Base-by-base conservation (phyloP, 805 yeast species). In the Starmerella stellata region DNA sequence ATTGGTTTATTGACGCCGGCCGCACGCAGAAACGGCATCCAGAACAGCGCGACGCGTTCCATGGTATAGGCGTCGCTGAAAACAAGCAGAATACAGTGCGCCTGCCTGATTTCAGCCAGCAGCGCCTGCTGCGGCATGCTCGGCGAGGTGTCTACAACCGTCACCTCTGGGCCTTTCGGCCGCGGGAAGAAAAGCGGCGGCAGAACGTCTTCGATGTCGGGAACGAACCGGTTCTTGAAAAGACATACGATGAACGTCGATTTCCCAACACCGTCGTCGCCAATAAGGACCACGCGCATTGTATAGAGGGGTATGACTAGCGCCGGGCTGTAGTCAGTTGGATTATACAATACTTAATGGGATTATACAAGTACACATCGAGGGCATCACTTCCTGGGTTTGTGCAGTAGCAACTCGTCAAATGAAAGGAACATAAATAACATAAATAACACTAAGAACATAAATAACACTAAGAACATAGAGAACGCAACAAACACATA, bases 31-130 rank as follows among this genome's bases (percentile, higher is more conserved):
- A 77, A 70, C 37, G 92, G 90, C 69, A 90, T 75, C 99, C 99
- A 90, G 56, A 83, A 83, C 19, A 87, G 62, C 2, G 94, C 74
- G 4, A 90, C 72, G 35, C 96, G 66, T 55, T 90, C 96, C 54
- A 83, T 90, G 0, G 96, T 82, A 53, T 83, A 90, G 52, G 83
- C 93, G 52, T 85, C 96, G 3, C 90, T 71, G 54, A 85, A 90
- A 0, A 90, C 82, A n/a, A 90, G 66, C 87, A 95, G 78, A 2
- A 90, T 78, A 13, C 83, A 95, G 57, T 80, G 87, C 0, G 95
- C 90, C 38, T 70, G 67, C 35, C 93, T 68, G 45, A 90, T 68
- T 53, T 82, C 94, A 24, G 67, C 63, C 41, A 78, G 80, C 13
- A 90, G 59, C 1, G 60, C 58, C 25, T 72, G 58, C 51, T 82